These are phyloP conservation scores for Aspergillus fischeri DNA, from an alignment of 2,329 filamentous ascomycete species.

Conservation along the genomic window DNA sequence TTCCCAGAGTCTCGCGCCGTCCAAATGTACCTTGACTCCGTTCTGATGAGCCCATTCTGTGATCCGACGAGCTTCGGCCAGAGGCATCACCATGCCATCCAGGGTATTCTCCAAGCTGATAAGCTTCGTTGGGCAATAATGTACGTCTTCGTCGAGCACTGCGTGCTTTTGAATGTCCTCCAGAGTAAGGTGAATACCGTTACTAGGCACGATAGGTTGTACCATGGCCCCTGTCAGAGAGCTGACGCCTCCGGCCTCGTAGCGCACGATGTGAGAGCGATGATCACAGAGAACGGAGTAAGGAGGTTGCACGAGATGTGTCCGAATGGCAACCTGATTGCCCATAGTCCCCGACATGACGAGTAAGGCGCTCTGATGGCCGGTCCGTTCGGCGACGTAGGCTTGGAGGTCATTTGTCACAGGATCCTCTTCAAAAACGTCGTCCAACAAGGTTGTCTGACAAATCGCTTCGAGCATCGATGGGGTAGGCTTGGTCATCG, in stretches of 20 bases:
- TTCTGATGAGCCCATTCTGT: constrained; percentile 63
- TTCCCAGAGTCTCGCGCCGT: constrained; percentile 80
- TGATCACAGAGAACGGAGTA: constrained; percentile 76
- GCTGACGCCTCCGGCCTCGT: constrained; percentile 64
- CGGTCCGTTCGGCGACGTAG: constrained; percentile 67
- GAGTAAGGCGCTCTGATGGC: constrained; percentile 72
- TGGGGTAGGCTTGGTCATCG: constrained; percentile 69
- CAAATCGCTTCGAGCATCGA: constrained; percentile 79
- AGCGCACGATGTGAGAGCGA: constrained; percentile 69
- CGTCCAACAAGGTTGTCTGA: constrained; percentile 71
- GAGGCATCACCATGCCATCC: constrained; percentile 71
- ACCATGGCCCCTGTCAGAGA: constrained; percentile 68
- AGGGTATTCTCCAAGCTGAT: constrained; percentile 86
- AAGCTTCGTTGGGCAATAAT: constrained; percentile 73
- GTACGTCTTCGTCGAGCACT: constrained; percentile 63
- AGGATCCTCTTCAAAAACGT: constrained; percentile 76
- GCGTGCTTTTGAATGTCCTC: constrained; percentile 68
- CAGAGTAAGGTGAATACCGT: constrained; percentile 69
- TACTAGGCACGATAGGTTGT: constrained; percentile 62
- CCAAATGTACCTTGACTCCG: constrained; percentile 67
- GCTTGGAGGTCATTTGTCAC: constrained; percentile 73
- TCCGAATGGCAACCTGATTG: constrained; percentile 78
- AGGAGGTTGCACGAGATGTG: constrained; percentile 74
- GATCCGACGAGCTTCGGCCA: constrained; percentile 67
- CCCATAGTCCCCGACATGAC: constrained; percentile 92